These are phyloP conservation scores for Anthoceros angustus DNA, from an alignment of 225 moss, liverwort and hornwort genomes.

Conservation along the genomic window DNA sequence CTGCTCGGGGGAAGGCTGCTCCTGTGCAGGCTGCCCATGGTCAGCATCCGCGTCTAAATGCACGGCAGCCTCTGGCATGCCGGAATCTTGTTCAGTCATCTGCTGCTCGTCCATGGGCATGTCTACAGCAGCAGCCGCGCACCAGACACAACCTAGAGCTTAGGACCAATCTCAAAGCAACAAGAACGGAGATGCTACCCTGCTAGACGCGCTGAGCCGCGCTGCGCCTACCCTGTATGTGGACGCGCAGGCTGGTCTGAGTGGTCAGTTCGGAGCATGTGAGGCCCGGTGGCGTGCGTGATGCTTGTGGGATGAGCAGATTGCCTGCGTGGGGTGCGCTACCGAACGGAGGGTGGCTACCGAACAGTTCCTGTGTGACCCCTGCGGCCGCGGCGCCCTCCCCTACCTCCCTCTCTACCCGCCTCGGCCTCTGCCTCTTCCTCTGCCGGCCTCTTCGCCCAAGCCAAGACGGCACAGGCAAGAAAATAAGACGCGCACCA, in stretches of 20 bases:
- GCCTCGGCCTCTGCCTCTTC: no score
- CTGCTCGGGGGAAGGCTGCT: conserved; percentile 4
- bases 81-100: conserved; percentile 5
- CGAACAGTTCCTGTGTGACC: no score
- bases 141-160: conserved; percentile 6
- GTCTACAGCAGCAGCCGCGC: conserved; percentile 6
- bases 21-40: conserved; percentile 6
- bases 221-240: conserved; percentile 2
- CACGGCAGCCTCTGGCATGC: conserved; percentile 5
- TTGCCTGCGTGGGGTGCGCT: background rate
- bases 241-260: background rate
- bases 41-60: conserved; percentile 5
- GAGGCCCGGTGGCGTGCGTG: background rate
- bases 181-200: conserved; percentile 5
- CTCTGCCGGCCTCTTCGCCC: no score
- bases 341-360: no score
- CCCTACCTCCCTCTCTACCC: no score
- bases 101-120: conserved; percentile 6
- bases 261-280: background rate
- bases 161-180: conserved; percentile 5
- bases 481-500: no score
- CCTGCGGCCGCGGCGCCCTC: no score
- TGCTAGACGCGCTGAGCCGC: conserved; percentile 2
- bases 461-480: no score
- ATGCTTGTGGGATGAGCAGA: background rate